These are phyloP conservation scores for Diaporthe longicolla DNA, from an alignment of 2,329 filamentous ascomycete species.

Conservation along the genomic window DNA sequence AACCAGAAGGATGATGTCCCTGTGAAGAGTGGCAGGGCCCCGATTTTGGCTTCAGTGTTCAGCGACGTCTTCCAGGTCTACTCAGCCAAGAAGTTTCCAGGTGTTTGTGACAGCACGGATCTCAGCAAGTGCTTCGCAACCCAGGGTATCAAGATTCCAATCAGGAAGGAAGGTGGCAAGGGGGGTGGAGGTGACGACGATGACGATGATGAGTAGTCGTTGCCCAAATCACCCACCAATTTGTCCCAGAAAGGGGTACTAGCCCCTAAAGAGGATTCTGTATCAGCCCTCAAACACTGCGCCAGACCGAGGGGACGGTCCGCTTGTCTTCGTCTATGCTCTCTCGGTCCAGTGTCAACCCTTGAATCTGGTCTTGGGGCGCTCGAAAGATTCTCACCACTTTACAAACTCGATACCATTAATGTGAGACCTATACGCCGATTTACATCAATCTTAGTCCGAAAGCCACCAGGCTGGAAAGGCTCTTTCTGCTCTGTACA, in stretches of 20 bases:
- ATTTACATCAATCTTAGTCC: neutral
- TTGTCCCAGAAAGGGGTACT: neutral
- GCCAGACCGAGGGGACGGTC: neutral
- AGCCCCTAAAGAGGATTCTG: neutral
- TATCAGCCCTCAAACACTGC: neutral
- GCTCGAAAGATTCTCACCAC: conserved; percentile 2
- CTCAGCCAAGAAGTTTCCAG: conserved; percentile 98
- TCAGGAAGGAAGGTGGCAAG: conserved; percentile 82
- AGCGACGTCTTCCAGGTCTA: conserved; percentile 93
- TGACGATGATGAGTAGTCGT: conserved; percentile 48
- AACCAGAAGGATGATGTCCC: conserved; percentile 39
- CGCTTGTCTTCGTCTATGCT: neutral
- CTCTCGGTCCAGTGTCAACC: neutral
- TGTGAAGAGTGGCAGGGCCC: conserved; percentile 82
- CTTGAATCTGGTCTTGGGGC: neutral
- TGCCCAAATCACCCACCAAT: neutral
- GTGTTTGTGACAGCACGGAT: conserved; percentile 92
- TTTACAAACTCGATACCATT: neutral
- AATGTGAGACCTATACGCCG: neutral
- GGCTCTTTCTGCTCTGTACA: neutral
- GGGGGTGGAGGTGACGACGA: conserved; percentile 64
- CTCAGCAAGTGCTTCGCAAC: conserved; percentile 93
- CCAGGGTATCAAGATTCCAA: conserved; percentile 97
- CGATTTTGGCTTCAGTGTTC: conserved; percentile 87
- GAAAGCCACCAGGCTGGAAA: neutral